These are phyloP conservation scores for Kodamaea laetipori DNA, from an alignment of 805 yeast species.

Conservation along the genomic window DNA sequence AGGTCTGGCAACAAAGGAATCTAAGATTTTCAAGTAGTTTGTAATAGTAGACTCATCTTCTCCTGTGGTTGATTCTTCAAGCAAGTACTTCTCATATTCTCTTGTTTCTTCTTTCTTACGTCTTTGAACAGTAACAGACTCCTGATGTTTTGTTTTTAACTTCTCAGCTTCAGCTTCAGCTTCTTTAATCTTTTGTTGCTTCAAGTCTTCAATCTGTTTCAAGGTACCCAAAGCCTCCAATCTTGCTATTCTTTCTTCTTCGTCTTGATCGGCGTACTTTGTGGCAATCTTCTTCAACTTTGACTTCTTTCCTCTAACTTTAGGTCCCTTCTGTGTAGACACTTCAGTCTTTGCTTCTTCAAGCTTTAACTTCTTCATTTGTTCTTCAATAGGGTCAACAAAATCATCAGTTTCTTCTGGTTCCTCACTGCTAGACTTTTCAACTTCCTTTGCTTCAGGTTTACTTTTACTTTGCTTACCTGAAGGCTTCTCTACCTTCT, in stretches of 20 bases:
- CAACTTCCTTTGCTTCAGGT: background rate
- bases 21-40: constrained; percentile 46
- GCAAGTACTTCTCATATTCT: constrained; percentile 46
- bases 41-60: constrained; percentile 34
- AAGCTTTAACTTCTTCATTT: constrained; percentile 15
- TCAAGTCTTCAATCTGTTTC: constrained; percentile 50
- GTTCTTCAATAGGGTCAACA: constrained; percentile 18
- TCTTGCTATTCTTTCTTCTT: constrained; percentile 72
- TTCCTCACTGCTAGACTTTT: background rate
- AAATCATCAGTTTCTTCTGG: constrained; percentile 16
- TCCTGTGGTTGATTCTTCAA: constrained; percentile 29
- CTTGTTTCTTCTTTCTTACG: constrained; percentile 48
- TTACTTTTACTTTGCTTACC: constrained; percentile 3
- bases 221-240: constrained; percentile 85
- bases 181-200: constrained; percentile 23
- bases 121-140: constrained; percentile 41
- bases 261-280: constrained; percentile 91
- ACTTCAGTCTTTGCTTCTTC: constrained; percentile 13
- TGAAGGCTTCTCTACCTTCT: constrained; percentile 12
- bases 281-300: constrained; percentile 78
- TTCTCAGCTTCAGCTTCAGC: constrained; percentile 23
- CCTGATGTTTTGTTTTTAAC: constrained; percentile 32
- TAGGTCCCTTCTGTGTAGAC: constrained; percentile 20
- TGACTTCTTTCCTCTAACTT: constrained; percentile 81
- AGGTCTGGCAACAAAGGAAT: constrained; percentile 48